A percentile compares a stretch with the other conserved stretches of the same genome.
phyloP scores from a whole-genome alignment of 1,284 basidiomycete genomes.

The Ceratobasidium sp. region DNA sequence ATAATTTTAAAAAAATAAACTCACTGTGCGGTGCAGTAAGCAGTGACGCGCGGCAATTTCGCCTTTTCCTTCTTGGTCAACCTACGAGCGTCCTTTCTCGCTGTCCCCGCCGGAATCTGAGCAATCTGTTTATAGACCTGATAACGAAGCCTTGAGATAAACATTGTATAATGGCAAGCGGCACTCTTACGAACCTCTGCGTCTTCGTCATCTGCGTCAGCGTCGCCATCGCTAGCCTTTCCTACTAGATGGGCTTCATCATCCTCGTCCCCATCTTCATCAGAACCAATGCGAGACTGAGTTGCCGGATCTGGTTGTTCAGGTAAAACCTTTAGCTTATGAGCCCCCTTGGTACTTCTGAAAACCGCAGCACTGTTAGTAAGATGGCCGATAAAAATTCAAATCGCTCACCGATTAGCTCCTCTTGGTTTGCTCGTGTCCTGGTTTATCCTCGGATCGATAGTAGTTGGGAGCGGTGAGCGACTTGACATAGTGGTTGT shows the following conservation, averaged over 20 bases:
- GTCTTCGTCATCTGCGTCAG: slow-evolving; percentile 62
- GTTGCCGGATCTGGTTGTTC: slow-evolving; percentile 72
- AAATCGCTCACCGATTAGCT: slow-evolving; percentile 7
- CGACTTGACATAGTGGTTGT: slow-evolving; percentile 31
- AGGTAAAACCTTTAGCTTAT: slow-evolving; percentile 91
- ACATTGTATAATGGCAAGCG: neutral
- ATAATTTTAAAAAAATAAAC: slow-evolving; percentile 45
- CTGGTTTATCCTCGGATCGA: slow-evolving; percentile 11
- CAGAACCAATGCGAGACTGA: slow-evolving; percentile 33
- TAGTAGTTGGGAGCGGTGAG: slow-evolving; percentile 16
- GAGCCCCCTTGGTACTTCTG: slow-evolving; percentile 78
- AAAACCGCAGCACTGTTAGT: neutral
- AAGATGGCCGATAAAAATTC: neutral
- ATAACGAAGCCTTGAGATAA: slow-evolving; percentile 15
- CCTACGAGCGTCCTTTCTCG: slow-evolving; percentile 84
- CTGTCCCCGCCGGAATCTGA: slow-evolving; percentile 91
- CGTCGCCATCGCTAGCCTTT: slow-evolving; percentile 33
- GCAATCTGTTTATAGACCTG: slow-evolving; percentile 89
- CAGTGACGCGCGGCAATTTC: slow-evolving; percentile 90
- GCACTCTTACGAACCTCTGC: slow-evolving; percentile 53
- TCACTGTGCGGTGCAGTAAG: slow-evolving; percentile 91
- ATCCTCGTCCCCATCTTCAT: slow-evolving; percentile 41
- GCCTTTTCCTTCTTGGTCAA: slow-evolving; percentile 94
- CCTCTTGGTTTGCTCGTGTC: slow-evolving; percentile 28
- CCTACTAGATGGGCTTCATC: slow-evolving; percentile 37